Evolutionary conservation across 2,329 filamentous ascomycete species (phyloP).

Genomic region (Sordariomycetes sp.): DNA sequence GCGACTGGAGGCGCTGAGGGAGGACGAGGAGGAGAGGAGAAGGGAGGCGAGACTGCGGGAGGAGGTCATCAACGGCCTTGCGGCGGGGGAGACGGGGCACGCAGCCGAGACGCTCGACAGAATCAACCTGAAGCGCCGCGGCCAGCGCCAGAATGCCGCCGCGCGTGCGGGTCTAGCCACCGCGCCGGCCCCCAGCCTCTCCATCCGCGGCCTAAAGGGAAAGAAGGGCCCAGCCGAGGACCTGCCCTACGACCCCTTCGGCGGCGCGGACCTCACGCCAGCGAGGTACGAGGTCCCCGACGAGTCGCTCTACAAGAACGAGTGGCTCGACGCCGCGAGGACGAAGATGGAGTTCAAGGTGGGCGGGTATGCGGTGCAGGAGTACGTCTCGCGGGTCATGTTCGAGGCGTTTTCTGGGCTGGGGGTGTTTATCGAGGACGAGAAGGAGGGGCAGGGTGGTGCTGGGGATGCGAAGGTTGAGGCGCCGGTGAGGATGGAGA

Average conservation of each 20-base stretch:
- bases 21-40: conserved; percentile 57
- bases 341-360: conserved; percentile 54
- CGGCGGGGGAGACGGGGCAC: conserved; percentile 43
- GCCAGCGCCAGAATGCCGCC: conserved; percentile 28
- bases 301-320: conserved; percentile 55
- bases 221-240: conserved; percentile 32
- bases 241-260: conserved; percentile 80
- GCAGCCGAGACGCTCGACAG: conserved; percentile 45
- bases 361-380: conserved; percentile 70
- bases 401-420: conserved; percentile 85
- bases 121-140: conserved; percentile 61
- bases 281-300: conserved; percentile 52
- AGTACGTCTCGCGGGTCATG: conserved; percentile 71
- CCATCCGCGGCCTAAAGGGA: conserved; percentile 63
- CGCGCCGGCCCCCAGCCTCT: conserved; percentile 23
- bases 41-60: conserved; percentile 50
- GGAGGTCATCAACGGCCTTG: conserved; percentile 58
- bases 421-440: conserved; percentile 76
- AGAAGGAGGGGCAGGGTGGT: conserved; percentile 30
- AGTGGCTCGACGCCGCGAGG: conserved; percentile 55
- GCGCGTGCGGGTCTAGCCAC: conserved; percentile 17
- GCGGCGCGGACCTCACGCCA: conserved; percentile 54
- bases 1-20: conserved; percentile 47
- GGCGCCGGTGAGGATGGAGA: conserved; percentile 7
- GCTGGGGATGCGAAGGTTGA: conserved; percentile 15